Conservation (phyloP, 1,284 basidiomycete genomes). For the Cutaneotrichosporon sp. region DNA sequence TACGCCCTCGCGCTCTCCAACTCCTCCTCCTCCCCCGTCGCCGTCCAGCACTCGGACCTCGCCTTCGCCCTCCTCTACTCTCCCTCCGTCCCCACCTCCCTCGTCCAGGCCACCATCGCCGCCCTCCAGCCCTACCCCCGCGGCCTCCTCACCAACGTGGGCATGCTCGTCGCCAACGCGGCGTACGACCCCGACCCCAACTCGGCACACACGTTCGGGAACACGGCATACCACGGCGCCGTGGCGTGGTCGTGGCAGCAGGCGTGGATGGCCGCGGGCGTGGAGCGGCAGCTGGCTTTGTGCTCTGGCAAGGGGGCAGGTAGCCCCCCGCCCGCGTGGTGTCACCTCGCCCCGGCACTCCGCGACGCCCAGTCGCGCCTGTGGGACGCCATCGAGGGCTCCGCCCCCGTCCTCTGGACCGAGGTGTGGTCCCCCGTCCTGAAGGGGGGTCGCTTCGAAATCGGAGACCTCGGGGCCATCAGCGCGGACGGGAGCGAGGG, state of each 20-base stretch:
- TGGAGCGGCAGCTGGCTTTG: constrained; percentile 53
- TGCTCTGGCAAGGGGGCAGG: no score
- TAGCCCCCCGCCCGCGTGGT: constrained; percentile 50
- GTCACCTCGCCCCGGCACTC: constrained; percentile 47
- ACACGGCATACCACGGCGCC: constrained; percentile 57
- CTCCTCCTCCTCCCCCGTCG: constrained; percentile 49
- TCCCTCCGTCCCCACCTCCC: constrained; percentile 41
- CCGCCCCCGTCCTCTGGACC: constrained; percentile 41
- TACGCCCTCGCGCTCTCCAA: constrained; percentile 51
- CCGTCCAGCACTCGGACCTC: constrained; percentile 55
- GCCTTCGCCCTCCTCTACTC: constrained; percentile 55
- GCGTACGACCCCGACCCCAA: constrained; percentile 55
- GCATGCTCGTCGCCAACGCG: constrained; percentile 57
- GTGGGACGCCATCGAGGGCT: constrained; percentile 55
- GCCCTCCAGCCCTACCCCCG: constrained; percentile 56
- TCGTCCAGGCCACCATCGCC: constrained; percentile 52
- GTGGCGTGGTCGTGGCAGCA: constrained; percentile 57
- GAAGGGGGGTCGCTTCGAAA: constrained; percentile 27
- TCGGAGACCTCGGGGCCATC: constrained; percentile 46
- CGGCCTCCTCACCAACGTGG: constrained; percentile 35
- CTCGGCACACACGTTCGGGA: constrained; percentile 51
- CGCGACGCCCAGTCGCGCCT: constrained; percentile 51
- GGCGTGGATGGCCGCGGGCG: constrained; percentile 56
- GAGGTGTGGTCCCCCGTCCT: constrained; percentile 46
- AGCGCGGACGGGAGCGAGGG: constrained; percentile 49